Evolutionary conservation across 2,329 filamentous ascomycete species (phyloP).

Genomic region (Clonostachys byssicola): DNA sequence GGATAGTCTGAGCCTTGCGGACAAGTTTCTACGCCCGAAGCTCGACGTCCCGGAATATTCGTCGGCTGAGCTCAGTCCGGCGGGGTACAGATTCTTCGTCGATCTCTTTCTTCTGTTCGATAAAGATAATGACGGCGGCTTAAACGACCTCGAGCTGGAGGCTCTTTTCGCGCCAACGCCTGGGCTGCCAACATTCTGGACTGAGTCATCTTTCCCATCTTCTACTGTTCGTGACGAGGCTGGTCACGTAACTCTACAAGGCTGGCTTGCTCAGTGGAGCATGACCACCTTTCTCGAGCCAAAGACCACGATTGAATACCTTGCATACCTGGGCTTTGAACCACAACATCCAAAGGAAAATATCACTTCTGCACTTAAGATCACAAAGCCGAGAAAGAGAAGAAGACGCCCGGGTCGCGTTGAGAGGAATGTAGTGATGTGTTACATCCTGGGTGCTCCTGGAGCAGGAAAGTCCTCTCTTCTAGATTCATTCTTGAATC

Average conservation of each 20-base stretch:
- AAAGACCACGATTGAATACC: constrained; percentile 90
- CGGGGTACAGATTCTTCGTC: constrained; percentile 95
- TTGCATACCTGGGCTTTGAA: constrained; percentile 95
- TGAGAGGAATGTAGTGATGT: constrained; percentile 90
- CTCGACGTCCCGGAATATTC: constrained; percentile 91
- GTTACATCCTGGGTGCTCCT: constrained; percentile 83
- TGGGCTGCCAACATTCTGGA: constrained; percentile 81
- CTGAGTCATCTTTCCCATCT: constrained; percentile 83
- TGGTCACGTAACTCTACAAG: constrained; percentile 91
- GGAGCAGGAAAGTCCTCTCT: constrained; percentile 88
- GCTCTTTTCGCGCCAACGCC: constrained; percentile 92
- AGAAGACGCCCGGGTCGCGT: constrained; percentile 78
- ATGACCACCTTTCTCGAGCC: constrained; percentile 98
- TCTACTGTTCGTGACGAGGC: constrained; percentile 94
- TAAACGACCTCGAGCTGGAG: constrained; percentile 80
- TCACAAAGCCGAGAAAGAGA: constrained; percentile 87
- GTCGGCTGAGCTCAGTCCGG: constrained; percentile 89
- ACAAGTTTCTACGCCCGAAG: constrained; percentile 86
- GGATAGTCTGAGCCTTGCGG: constrained; percentile 86
- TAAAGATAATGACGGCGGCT: constrained; percentile 93
- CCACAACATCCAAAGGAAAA: constrained; percentile 70
- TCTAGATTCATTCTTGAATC: constrained; percentile 85
- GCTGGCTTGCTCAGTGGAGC: constrained; percentile 98
- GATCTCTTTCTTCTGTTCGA: constrained; percentile 94
- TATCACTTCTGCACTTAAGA: constrained; percentile 80